Evolutionary conservation across 1,139 yeast species (phyloP).

Genomic region (Suhomyces kunorum): DNA sequence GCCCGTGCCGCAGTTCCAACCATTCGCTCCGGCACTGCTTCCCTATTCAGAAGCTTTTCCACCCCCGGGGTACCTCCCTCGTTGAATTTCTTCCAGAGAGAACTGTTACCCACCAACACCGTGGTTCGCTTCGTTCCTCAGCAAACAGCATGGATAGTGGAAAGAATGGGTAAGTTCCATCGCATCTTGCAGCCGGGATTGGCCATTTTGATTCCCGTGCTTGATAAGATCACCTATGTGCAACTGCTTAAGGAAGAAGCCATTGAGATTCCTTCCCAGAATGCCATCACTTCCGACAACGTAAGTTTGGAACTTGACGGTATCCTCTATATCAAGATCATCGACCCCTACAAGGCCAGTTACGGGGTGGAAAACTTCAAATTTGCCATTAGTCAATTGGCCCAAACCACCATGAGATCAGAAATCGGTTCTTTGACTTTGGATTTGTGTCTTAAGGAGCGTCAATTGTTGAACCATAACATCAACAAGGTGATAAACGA

Average conservation of each 20-base stretch:
- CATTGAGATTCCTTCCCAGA: conserved; percentile 79
- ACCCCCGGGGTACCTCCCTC: conserved; percentile 10
- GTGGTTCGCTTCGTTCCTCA: conserved; percentile 80
- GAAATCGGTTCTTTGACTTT: conserved; percentile 83
- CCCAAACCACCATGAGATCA: conserved; percentile 88
- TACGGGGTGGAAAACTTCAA: conserved; percentile 89
- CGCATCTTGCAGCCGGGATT: conserved; percentile 76
- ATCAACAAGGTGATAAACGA: conserved; percentile 80
- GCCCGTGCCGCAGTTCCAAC: not conserved
- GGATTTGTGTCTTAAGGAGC: conserved; percentile 75
- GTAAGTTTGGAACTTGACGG: conserved; percentile 86
- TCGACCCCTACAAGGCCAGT: conserved; percentile 82
- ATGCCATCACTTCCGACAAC: conserved; percentile 84
- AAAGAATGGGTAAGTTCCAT: conserved; percentile 85
- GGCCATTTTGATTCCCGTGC: conserved; percentile 67
- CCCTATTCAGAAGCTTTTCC: conserved; percentile 6
- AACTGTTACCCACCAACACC: conserved; percentile 72
- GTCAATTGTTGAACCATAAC: conserved; percentile 69
- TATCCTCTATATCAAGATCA: conserved; percentile 72
- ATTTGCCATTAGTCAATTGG: conserved; percentile 81
- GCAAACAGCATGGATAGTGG: conserved; percentile 90
- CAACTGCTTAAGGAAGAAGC: conserved; percentile 83
- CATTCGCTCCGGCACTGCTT: not conserved
- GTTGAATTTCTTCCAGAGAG: conserved; percentile 65
- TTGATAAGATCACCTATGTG: conserved; percentile 78